phyloP scores from a whole-genome alignment of 2,329 filamentous ascomycete species.

The Aspergillus intermedius region DNA sequence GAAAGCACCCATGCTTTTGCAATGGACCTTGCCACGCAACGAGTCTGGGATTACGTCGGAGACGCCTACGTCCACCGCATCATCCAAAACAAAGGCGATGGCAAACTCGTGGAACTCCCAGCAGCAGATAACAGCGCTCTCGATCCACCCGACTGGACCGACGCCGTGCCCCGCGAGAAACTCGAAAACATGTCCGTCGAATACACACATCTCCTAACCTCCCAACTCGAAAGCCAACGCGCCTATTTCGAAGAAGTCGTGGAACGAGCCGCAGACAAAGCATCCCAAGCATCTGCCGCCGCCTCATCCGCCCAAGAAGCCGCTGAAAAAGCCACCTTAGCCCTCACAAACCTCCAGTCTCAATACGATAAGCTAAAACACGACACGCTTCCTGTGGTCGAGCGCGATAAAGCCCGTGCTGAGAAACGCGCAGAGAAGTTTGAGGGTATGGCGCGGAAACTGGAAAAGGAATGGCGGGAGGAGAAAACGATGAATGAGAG shows the following conservation, averaged over 20 bases:
- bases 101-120: conserved; percentile 86
- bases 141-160: conserved; percentile 37
- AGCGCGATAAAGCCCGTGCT: conserved; percentile 65
- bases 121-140: conserved; percentile 44
- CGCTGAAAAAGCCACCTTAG: conserved; percentile 56
- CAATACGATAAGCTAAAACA: conserved; percentile 48
- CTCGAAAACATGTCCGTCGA: conserved; percentile 78
- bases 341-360: conserved; percentile 50
- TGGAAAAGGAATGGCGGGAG: conserved; percentile 72
- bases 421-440: conserved; percentile 64
- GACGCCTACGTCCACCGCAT: conserved; percentile 95
- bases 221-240: conserved; percentile 85
- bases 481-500: conserved; percentile 80
- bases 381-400: conserved; percentile 60
- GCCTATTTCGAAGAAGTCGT: conserved; percentile 92
- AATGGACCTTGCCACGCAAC: conserved; percentile 85
- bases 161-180: conserved; percentile 51
- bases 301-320: conserved; percentile 49
- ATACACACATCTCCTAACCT: conserved; percentile 88
- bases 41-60: conserved; percentile 96
- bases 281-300: conserved; percentile 61
- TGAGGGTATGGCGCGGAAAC: conserved; percentile 64
- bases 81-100: conserved; percentile 87
- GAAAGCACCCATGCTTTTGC: conserved; percentile 83
- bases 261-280: conserved; percentile 83